Percentiles rank a stretch among this genome's conserved stretches.
Conservation (phyloP, 192 early-diverging fungal species). For the Coemansia nantahalensis region DNA sequence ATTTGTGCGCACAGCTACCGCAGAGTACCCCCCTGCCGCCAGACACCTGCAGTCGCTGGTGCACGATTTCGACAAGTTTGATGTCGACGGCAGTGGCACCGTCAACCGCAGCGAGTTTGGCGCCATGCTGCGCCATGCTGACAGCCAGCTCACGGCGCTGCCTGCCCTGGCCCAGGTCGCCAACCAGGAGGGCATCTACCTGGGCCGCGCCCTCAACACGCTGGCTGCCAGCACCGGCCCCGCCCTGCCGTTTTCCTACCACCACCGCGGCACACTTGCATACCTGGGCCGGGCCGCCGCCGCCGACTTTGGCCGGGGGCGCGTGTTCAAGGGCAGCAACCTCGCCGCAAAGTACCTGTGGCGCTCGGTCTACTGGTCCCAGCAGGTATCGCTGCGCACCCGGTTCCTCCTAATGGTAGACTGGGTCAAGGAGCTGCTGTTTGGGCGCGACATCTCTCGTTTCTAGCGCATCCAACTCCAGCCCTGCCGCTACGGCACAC, state of each 20-base stretch:
- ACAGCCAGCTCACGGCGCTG: slow-evolving; percentile 61
- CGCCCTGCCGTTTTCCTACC: slow-evolving; percentile 63
- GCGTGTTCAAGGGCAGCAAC: slow-evolving; percentile 42
- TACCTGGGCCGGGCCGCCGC: slow-evolving; percentile 61
- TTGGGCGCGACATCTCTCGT: slow-evolving; percentile 90
- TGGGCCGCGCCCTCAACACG: slow-evolving; percentile 67
- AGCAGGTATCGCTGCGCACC: slow-evolving; percentile 72
- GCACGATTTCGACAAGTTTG: slow-evolving; percentile 32
- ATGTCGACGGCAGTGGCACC: slow-evolving; percentile 28
- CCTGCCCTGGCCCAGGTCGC: slow-evolving; percentile 92
- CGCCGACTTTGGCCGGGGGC: slow-evolving; percentile 49
- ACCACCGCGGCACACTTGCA: slow-evolving; percentile 64
- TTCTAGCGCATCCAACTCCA: too few species aligned
- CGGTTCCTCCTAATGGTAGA: slow-evolving; percentile 77
- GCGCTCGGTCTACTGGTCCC: slow-evolving; percentile 54
- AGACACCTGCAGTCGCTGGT: slow-evolving; percentile 42
- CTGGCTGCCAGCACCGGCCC: slow-evolving; percentile 10
- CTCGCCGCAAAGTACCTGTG: slow-evolving; percentile 51
- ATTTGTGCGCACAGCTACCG: slow-evolving; percentile 19
- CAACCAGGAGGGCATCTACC: slow-evolving; percentile 79
- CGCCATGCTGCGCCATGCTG: slow-evolving; percentile 42
- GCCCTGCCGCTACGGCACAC: too few species aligned
- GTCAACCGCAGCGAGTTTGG: slow-evolving; percentile 37
- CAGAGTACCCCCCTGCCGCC: slow-evolving; percentile 28
- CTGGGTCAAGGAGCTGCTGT: slow-evolving; percentile 85